A percentile compares a stretch with the other conserved stretches of the same genome.
These are phyloP conservation scores for Microascus cirrosus DNA, from an alignment of 2,329 filamentous ascomycete species.

Conservation along the genomic window DNA sequence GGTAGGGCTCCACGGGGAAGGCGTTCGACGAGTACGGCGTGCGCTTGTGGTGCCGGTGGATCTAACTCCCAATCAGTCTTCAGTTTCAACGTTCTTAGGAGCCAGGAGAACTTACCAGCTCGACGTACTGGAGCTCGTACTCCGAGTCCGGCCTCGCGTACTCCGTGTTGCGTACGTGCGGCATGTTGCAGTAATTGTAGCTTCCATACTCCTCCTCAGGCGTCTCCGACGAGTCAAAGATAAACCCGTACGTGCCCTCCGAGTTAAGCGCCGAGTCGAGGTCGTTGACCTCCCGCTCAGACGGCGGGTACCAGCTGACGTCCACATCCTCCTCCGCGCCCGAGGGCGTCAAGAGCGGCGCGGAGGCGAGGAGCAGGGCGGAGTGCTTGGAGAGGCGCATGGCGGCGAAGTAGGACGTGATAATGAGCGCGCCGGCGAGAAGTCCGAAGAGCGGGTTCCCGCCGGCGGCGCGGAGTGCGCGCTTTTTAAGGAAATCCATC, in stretches of 20 bases:
- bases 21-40: constrained; percentile 70
- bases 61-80: constrained; percentile 23
- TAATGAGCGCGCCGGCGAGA: neutral
- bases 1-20: constrained; percentile 62
- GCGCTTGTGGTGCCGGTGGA: constrained; percentile 76
- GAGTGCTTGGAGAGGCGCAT: neutral
- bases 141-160: constrained; percentile 43
- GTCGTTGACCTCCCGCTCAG: constrained; percentile 46
- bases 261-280: constrained; percentile 44
- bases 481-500: neutral
- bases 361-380: neutral
- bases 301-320: constrained; percentile 44
- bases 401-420: neutral
- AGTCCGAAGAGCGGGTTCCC: neutral
- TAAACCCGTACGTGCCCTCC: constrained; percentile 59
- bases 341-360: neutral
- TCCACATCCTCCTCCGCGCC: neutral
- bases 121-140: constrained; percentile 64
- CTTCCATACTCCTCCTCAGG: constrained; percentile 45
- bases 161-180: constrained; percentile 58
- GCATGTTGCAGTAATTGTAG: constrained; percentile 86
- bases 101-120: constrained; percentile 42
- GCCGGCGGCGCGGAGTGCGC: neutral
- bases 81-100: neutral
- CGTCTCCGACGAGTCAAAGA: constrained; percentile 56